These are phyloP conservation scores for Fraxinus angustifolia DNA, from an alignment of 305 asterid genomes.

Conservation along the genomic window DNA sequence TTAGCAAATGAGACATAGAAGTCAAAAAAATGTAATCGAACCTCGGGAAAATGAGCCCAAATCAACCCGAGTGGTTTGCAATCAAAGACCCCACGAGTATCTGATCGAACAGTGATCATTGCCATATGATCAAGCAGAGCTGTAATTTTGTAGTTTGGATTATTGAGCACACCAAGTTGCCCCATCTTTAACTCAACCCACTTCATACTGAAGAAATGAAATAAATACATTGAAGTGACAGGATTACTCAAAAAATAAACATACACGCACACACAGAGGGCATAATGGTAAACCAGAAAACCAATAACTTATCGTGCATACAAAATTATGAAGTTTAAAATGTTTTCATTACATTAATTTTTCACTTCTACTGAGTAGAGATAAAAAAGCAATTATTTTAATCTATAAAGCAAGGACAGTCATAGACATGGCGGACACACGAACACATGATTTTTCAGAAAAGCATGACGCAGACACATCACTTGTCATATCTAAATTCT, in stretches of 20 bases:
- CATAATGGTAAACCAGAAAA: background rate
- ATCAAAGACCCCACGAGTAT: conserved; percentile 70
- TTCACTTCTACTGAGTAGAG: background rate
- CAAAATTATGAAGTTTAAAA: background rate
- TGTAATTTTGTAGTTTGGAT: conserved; percentile 82
- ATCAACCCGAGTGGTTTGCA: conserved; percentile 97
- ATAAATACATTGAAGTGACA: conserved; percentile 15
- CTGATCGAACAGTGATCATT: conserved; percentile 86
- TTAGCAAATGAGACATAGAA: conserved; percentile 3
- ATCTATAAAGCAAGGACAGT: background rate
- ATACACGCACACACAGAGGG: background rate
- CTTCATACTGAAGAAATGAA: conserved; percentile 69
- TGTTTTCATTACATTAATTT: background rate
- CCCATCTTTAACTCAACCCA: conserved; percentile 93
- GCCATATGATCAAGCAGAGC: conserved; percentile 87
- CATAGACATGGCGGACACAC: background rate
- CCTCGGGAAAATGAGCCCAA: conserved; percentile 89
- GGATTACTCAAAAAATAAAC: background rate
- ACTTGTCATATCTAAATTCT: background rate
- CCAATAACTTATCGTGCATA: background rate
- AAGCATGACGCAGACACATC: background rate
- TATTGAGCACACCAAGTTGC: conserved; percentile 80
- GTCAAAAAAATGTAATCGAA: conserved; percentile 23
- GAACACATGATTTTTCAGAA: background rate
- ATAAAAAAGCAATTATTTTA: background rate